A percentile compares a stretch with the other conserved stretches of the same genome.
These are phyloP conservation scores for Venturia effusa DNA, from an alignment of 2,329 filamentous ascomycete genomes.

Conservation along the genomic window DNA sequence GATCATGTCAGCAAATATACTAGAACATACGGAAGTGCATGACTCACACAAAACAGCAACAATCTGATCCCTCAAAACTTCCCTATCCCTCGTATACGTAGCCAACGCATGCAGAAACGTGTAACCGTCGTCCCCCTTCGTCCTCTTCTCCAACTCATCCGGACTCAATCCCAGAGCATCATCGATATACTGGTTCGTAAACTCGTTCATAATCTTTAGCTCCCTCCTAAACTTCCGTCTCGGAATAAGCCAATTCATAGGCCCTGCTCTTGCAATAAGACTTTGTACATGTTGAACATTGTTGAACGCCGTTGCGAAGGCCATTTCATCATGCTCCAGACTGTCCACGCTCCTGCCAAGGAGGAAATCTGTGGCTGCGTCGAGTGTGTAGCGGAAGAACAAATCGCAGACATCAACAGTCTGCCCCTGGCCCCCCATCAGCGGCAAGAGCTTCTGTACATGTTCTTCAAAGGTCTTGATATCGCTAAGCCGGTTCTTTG, in stretches of 20 bases:
- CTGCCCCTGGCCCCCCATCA: constrained; percentile 39
- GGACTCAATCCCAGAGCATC: constrained; percentile 56
- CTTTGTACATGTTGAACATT: constrained; percentile 68
- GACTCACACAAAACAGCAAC: constrained; percentile 52
- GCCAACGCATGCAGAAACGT: constrained; percentile 83
- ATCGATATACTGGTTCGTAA: constrained; percentile 70
- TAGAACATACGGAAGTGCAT: too few relatives aligned
- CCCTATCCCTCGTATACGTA: constrained; percentile 57
- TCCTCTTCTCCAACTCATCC: constrained; percentile 62
- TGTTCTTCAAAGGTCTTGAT: constrained; percentile 73
- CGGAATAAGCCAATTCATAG: constrained; percentile 53
- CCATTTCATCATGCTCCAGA: constrained; percentile 43
- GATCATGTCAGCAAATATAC: background rate
- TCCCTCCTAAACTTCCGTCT: constrained; percentile 51
- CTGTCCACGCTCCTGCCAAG: constrained; percentile 64
- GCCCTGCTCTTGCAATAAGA: constrained; percentile 53
- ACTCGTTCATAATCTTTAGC: constrained; percentile 60
- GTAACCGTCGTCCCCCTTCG: constrained; percentile 60
- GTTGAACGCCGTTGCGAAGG: constrained; percentile 73
- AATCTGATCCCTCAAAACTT: constrained; percentile 72
- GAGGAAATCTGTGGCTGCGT: constrained; percentile 78
- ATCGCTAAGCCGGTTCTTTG: constrained; percentile 73
- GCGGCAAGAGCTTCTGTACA: constrained; percentile 58
- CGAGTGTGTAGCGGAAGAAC: constrained; percentile 74
- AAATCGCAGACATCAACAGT: constrained; percentile 63